Evolutionary conservation across 139 green algal species (phyloP).

Genomic region (Micractinium sp.): DNA sequence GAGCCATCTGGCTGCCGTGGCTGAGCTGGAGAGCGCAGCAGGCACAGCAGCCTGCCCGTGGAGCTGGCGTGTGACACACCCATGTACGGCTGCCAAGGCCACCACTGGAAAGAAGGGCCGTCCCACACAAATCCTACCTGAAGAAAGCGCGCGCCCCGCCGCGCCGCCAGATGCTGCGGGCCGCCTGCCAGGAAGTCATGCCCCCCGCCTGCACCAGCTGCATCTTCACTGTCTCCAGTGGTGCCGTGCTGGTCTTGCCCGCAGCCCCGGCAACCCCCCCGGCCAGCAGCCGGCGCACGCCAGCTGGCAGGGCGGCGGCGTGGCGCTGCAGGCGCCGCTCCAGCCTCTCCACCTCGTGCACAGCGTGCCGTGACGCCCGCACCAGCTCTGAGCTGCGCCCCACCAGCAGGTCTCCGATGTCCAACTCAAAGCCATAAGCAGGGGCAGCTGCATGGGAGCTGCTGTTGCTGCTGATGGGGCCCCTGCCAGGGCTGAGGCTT

Average conservation of each 20-base stretch:
- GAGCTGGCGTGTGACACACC: neutral
- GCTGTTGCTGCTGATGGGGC: neutral
- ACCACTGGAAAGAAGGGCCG: neutral
- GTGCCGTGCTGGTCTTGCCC: conserved; percentile 52
- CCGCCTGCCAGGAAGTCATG: neutral
- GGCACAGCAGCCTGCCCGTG: neutral
- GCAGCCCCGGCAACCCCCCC: conserved; percentile 42
- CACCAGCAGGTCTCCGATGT: conserved; percentile 5
- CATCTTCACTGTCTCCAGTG: conserved; percentile 51
- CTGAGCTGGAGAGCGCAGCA: neutral
- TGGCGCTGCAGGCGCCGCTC: conserved; percentile 7
- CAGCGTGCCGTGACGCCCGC: neutral
- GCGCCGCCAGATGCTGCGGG: neutral
- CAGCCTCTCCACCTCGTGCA: conserved; percentile 19
- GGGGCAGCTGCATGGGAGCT: neutral
- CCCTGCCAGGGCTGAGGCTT: neutral
- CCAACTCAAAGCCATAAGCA: neutral
- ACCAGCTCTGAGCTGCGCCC: neutral
- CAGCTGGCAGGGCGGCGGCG: conserved; percentile 7
- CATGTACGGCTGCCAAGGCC: neutral
- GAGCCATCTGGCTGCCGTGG: no score
- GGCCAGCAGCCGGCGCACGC: conserved; percentile 28
- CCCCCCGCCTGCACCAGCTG: conserved; percentile 34
- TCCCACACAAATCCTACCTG: neutral
- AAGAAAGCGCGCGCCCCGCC: neutral